Evolutionary conservation across 305 asterid genomes (phyloP).

Genomic region (Fraxinus angustifolia): DNA sequence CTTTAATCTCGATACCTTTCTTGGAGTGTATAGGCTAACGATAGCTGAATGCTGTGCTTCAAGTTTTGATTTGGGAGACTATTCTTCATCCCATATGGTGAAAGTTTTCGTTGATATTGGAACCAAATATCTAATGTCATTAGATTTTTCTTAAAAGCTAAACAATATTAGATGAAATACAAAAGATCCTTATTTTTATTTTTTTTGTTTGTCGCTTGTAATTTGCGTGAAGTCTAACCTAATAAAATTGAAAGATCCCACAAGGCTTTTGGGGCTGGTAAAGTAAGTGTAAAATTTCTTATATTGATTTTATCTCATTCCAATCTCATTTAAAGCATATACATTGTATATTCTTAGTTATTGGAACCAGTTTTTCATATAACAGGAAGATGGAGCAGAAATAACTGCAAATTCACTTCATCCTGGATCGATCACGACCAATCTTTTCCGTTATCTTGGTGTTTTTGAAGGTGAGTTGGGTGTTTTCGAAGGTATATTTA

Average conservation of each 20-base stretch:
- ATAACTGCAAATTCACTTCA: conserved; percentile 81
- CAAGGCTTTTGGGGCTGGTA: background rate
- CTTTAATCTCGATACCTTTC: background rate
- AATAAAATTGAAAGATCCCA: background rate
- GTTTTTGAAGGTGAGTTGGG: conserved; percentile 42
- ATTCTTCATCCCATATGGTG: background rate
- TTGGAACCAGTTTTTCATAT: background rate
- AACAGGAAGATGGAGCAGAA: conserved; percentile 71
- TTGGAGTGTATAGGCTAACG: background rate
- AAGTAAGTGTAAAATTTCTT: background rate
- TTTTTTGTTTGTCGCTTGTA: background rate
- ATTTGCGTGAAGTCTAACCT: background rate
- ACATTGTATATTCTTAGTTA: background rate
- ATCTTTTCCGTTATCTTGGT: conserved; percentile 57
- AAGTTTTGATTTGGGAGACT: background rate
- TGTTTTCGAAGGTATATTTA: conserved; percentile 27
- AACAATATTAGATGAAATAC: background rate
- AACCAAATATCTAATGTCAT: background rate
- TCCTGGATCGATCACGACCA: conserved; percentile 71
- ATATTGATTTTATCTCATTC: background rate
- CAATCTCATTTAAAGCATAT: background rate
- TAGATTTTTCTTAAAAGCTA: background rate
- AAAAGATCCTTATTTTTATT: background rate
- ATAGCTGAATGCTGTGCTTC: background rate
- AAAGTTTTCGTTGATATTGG: background rate